phyloP scores from a whole-genome alignment of 768 basidiomycete species.

The Russula foetens region DNA sequence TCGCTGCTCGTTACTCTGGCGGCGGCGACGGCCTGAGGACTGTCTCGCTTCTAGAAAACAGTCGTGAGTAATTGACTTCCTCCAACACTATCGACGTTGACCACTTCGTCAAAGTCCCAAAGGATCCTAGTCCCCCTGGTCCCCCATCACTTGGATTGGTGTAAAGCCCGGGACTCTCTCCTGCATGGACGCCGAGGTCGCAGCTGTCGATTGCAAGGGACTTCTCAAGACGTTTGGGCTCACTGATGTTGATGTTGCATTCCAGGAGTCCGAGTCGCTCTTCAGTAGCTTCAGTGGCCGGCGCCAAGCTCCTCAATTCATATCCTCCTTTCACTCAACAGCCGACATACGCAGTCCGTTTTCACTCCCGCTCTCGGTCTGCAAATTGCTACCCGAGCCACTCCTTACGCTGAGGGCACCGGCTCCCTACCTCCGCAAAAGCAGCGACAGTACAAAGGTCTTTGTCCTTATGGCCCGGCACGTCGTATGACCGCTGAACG shows the following conservation, averaged over 20 bases:
- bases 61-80: too few relatives aligned
- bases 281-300: conserved; percentile 19
- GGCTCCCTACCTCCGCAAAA: conserved; percentile 26
- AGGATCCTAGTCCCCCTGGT: conserved; percentile 19
- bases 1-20: conserved; percentile 29
- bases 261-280: conserved; percentile 30
- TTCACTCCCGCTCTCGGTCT: conserved; percentile 33
- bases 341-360: conserved; percentile 25
- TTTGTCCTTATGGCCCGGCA: conserved; percentile 29
- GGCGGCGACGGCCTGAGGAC: too few relatives aligned
- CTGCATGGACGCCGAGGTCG: conserved; percentile 23
- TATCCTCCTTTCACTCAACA: conserved; percentile 2
- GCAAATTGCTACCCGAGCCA: conserved; percentile 27
- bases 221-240: conserved; percentile 27
- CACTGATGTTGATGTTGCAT: conserved; percentile 29
- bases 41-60: too few relatives aligned
- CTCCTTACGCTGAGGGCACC: conserved; percentile 32
- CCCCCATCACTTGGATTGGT: conserved; percentile 28
- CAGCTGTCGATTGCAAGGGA: conserved; percentile 22
- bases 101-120: conserved; percentile 26
- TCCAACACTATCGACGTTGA: conserved; percentile 28
- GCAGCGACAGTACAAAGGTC: conserved; percentile 23
- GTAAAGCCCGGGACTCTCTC: conserved; percentile 25
- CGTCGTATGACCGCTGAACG: conserved; percentile 23
- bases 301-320: conserved; percentile 26